Evolutionary conservation across 257 asterid species (phyloP).

Genomic region (Solanum rostratum): DNA sequence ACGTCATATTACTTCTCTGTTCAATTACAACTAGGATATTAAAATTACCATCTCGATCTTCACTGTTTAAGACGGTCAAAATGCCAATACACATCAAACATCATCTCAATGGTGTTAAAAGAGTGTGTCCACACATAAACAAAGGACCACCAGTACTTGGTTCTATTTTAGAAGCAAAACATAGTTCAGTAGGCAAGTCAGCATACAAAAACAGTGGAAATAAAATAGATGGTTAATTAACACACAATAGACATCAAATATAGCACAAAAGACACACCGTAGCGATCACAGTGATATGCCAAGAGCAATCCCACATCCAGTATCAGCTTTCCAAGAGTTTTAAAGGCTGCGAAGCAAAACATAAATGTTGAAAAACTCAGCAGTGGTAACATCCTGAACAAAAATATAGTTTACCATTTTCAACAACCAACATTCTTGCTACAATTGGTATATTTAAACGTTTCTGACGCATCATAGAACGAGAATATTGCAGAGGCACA

Average conservation of each 20-base stretch:
- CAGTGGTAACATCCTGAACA: neutral
- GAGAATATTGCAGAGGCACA: neutral
- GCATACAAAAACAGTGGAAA: neutral
- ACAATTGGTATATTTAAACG: neutral
- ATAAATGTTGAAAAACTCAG: neutral
- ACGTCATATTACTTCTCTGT: neutral
- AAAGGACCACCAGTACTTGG: neutral
- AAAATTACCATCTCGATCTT: neutral
- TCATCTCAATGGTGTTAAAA: neutral
- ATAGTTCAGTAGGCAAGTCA: neutral
- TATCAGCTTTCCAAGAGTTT: conserved; percentile 78
- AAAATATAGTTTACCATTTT: neutral
- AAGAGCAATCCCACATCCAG: conserved; percentile 84
- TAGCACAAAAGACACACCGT: conserved; percentile 33
- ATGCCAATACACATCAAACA: neutral
- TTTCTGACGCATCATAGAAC: neutral
- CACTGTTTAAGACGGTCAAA: neutral
- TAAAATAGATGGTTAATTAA: neutral
- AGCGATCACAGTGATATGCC: conserved; percentile 80
- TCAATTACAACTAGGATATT: neutral
- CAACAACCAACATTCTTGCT: neutral
- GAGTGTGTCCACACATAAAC: neutral
- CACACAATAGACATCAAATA: neutral
- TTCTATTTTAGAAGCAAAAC: neutral
- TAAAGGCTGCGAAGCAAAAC: conserved; percentile 40